Conservation (phyloP, 2,329 filamentous ascomycete genomes). For the Aspergillus sp. region DNA sequence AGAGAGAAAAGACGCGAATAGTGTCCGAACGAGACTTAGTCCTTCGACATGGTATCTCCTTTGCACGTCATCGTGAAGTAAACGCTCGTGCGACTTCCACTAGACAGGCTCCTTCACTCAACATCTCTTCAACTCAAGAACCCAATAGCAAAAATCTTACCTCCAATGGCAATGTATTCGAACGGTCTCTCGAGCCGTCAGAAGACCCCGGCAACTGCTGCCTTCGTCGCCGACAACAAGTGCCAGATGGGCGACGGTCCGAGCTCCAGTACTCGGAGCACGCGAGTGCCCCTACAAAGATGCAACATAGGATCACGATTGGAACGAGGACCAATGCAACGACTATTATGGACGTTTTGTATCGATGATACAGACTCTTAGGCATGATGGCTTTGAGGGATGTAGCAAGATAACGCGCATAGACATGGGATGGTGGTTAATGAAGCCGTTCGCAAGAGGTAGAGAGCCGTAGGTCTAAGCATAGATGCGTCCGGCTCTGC, state of each 20-base stretch:
- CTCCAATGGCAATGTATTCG: background rate
- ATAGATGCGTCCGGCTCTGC: background rate
- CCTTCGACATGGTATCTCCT: too few species aligned
- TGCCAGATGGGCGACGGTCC: slow-evolving; percentile 11
- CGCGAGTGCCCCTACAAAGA: slow-evolving; percentile 37
- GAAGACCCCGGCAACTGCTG: slow-evolving; percentile 24
- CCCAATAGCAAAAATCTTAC: background rate
- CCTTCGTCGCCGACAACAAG: slow-evolving; percentile 20
- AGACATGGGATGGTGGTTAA: background rate
- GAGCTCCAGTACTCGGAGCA: slow-evolving; percentile 36
- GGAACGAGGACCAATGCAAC: slow-evolving; percentile 47
- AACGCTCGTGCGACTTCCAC: too few species aligned
- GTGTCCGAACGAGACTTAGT: too few species aligned
- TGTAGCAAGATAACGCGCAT: background rate
- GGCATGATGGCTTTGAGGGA: slow-evolving; percentile 23
- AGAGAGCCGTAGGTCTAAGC: too few species aligned
- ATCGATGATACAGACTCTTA: slow-evolving; percentile 25
- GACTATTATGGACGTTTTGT: slow-evolving; percentile 39
- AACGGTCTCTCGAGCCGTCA: slow-evolving; percentile 12
- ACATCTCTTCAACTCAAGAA: too few species aligned
- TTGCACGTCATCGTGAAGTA: too few species aligned
- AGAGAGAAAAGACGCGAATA: too few species aligned
- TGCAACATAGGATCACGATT: slow-evolving; percentile 42
- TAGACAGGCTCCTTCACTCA: too few species aligned
- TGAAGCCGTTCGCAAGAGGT: background rate